Conservation (phyloP, 1,284 basidiomycete genomes). For the Ustilago trichophora region DNA sequence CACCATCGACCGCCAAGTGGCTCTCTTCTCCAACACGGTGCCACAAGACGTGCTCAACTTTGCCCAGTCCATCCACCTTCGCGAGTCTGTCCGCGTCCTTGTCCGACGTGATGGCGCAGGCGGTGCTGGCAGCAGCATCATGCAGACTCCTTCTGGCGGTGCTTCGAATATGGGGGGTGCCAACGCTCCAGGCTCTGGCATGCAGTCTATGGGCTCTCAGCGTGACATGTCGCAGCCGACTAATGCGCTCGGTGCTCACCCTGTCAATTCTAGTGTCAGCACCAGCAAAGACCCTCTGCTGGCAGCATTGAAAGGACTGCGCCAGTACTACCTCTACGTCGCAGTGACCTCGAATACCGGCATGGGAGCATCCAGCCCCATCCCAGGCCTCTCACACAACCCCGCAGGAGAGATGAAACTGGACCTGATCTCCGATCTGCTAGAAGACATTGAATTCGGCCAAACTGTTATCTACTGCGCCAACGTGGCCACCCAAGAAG, state of each 20-base stretch:
- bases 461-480: slow-evolving; percentile 62
- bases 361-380: slow-evolving; percentile 87
- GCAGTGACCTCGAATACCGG: slow-evolving; percentile 71
- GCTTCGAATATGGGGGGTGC: slow-evolving; percentile 6
- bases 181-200: slow-evolving; percentile 8
- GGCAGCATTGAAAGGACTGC: slow-evolving; percentile 47
- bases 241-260: slow-evolving; percentile 50
- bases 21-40: slow-evolving; percentile 92
- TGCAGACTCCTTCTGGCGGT: slow-evolving; percentile 7
- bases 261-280: slow-evolving; percentile 46
- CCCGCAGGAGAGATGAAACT: slow-evolving; percentile 96
- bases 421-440: slow-evolving; percentile 89
- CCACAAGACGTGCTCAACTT: slow-evolving; percentile 93
- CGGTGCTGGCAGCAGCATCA: slow-evolving; percentile 13
- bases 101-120: slow-evolving; percentile 83
- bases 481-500: slow-evolving; percentile 64
- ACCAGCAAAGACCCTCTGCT: slow-evolving; percentile 47
- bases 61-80: slow-evolving; percentile 83
- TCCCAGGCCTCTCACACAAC: slow-evolving; percentile 75
- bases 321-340: slow-evolving; percentile 62
- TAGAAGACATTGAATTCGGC: slow-evolving; percentile 80
- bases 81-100: slow-evolving; percentile 92
- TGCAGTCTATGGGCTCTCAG: slow-evolving; percentile 20
- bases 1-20: slow-evolving; percentile 85
- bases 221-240: slow-evolving; percentile 75